Evolutionary conservation across 768 basidiomycete species (phyloP).

Genomic region (Macrolepiota dolichaula): DNA sequence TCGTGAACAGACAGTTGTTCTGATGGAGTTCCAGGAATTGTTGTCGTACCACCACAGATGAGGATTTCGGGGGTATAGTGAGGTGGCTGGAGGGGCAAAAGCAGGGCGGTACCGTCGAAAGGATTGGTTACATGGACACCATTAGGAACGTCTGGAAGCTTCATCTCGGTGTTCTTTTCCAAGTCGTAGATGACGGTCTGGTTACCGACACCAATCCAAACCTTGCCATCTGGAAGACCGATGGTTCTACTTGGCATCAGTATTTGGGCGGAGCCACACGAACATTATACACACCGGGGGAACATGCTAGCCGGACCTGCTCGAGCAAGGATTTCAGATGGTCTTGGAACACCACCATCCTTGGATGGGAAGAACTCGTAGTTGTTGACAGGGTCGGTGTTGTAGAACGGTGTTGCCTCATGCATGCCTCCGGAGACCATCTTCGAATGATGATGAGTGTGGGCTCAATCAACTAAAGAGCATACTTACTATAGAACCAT

Average conservation of each 20-base stretch:
- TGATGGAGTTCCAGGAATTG: conserved; percentile 25
- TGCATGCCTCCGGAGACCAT: conserved; percentile 27
- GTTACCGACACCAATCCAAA: conserved; percentile 39
- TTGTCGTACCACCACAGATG: conserved; percentile 42
- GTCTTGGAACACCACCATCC: conserved; percentile 30
- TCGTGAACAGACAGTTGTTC: conserved; percentile 34
- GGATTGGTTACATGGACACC: conserved; percentile 39
- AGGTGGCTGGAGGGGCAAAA: conserved; percentile 33
- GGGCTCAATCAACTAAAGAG: neutral
- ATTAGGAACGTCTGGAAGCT: conserved; percentile 40
- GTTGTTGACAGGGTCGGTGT: conserved; percentile 50
- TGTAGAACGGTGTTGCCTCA: conserved; percentile 51
- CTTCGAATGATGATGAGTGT: conserved; percentile 3
- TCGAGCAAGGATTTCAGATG: conserved; percentile 23
- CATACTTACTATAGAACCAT: conserved; percentile 32
- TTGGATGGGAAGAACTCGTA: conserved; percentile 39
- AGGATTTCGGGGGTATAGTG: conserved; percentile 43
- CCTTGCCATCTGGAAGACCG: conserved; percentile 36
- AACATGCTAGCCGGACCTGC: conserved; percentile 25
- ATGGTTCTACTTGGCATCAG: conserved; percentile 19
- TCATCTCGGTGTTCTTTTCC: neutral
- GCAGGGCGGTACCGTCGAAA: conserved; percentile 32
- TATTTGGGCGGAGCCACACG: neutral
- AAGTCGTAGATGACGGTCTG: conserved; percentile 25
- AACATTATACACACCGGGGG: conserved; percentile 21